phyloP scores from a whole-genome alignment of 2,329 filamentous ascomycete species.

The Chaetomiaceae sp. region DNA sequence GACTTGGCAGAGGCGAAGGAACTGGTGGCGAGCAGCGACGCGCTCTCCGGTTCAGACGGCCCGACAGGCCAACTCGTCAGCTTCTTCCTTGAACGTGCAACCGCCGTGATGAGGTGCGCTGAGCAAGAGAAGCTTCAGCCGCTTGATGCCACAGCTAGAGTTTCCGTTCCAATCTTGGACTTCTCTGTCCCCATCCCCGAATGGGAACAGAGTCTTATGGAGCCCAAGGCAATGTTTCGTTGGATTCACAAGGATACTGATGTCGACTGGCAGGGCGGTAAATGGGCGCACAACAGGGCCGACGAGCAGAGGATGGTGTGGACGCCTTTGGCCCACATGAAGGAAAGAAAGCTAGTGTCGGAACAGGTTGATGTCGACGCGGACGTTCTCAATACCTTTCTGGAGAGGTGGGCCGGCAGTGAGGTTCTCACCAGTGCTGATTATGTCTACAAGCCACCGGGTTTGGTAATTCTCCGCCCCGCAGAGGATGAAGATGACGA shows the following conservation, averaged over 20 bases:
- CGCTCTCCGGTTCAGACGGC: conserved; percentile 7
- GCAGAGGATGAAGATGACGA: conserved; percentile 22
- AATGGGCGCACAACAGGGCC: conserved; percentile 24
- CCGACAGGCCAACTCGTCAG: conserved; percentile 19
- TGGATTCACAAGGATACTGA: conserved; percentile 21
- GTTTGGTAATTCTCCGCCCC: conserved; percentile 19
- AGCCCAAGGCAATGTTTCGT: conserved; percentile 20
- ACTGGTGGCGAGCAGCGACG: conserved; percentile 18
- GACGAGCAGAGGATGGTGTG: conserved; percentile 27
- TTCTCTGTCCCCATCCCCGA: conserved; percentile 26
- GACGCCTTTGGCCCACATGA: conserved; percentile 25
- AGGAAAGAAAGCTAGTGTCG: conserved; percentile 8
- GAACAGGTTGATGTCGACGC: conserved; percentile 23
- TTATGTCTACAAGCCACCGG: conserved; percentile 22
- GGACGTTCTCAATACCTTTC: conserved; percentile 14
- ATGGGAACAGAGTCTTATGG: conserved; percentile 23
- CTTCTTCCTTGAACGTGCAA: conserved; percentile 18
- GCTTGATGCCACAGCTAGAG: conserved; percentile 25
- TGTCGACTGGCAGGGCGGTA: conserved; percentile 21
- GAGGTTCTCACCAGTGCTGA: conserved; percentile 23
- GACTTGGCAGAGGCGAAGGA: conserved; percentile 19
- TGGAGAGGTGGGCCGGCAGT: conserved; percentile 5
- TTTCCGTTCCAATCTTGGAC: conserved; percentile 29
- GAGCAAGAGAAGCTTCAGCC: conserved; percentile 30
- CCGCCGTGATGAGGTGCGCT: conserved; percentile 18